These are phyloP conservation scores for Naegleria lovaniensis DNA, from an alignment of 208 protist species.

Conservation along the genomic window DNA sequence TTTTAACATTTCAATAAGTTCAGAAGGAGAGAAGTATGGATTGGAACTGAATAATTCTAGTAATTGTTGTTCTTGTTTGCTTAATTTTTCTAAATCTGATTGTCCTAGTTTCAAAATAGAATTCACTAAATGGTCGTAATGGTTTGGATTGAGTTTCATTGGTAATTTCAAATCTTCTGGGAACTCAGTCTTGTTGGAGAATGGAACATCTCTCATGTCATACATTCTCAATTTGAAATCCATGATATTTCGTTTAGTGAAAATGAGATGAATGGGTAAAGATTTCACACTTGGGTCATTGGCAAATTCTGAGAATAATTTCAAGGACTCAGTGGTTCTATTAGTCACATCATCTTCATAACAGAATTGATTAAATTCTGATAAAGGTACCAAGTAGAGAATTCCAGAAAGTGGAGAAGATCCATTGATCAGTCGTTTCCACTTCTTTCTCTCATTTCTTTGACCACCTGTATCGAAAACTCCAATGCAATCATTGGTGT, in stretches of 20 bases:
- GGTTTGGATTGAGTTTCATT: not conserved
- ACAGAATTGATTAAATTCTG: not conserved
- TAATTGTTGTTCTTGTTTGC: not conserved
- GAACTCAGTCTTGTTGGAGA: not conserved
- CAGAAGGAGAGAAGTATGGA: not conserved
- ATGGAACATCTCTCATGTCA: not conserved
- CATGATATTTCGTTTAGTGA: slow-evolving; percentile 75
- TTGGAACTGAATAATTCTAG: not conserved
- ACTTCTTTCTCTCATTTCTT: slow-evolving; percentile 12
- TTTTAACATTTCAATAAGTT: not conserved
- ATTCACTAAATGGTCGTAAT: not conserved
- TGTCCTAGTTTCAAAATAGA: not conserved
- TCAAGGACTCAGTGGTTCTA: not conserved
- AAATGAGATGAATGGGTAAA: slow-evolving; percentile 52
- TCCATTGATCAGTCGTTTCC: not conserved
- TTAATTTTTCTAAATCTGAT: not conserved
- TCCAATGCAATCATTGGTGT: not conserved
- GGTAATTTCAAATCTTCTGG: not conserved
- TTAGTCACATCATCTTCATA: slow-evolving; percentile 27
- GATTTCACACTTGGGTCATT: not conserved
- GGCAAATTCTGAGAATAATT: not conserved
- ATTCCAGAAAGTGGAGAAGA: not conserved
- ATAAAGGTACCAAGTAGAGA: not conserved
- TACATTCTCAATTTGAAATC: slow-evolving; percentile 52
- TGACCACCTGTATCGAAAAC: not conserved